Base-by-base conservation (phyloP, 441 rosid genomes). In the Mallotus japonicus region DNA sequence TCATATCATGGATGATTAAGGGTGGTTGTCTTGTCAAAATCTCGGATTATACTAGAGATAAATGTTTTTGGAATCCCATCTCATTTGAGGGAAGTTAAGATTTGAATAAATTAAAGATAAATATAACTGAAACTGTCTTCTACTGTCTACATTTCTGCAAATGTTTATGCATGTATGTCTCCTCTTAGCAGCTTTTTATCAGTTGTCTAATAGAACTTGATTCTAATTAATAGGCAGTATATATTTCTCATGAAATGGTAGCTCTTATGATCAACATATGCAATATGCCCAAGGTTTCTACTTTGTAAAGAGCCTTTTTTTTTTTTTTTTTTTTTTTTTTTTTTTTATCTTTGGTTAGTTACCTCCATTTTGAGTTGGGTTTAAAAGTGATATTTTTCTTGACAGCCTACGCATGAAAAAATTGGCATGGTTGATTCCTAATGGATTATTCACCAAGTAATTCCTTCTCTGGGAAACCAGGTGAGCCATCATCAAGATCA, bases 351-450 rank as follows among this genome's bases (percentile, higher is more conserved):
- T 53, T 67, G 71, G 46, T 59, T 24, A 16, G 63, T n/a, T 28
- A 59, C 42, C 42, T 50, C 40, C 9, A 32, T n/a, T 20, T 65
- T 72, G 14, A 28, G 28, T 22, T 56, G 50, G 51, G 62, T 56
- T 62, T 62, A 37, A 22, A 69, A 5, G 8, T 49, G 58, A 8
- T 74, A 67, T 34, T 71, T 68, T 68, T 73, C 74, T 22, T 62
- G 68, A 73, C 79, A 92, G 97, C 92, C 89, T 54, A 92, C 99
- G 17, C 97, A 90, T 50, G 94, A 91, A 85, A 89, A 85, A 73
- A 94, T 92, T 44, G 99, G 97, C 77, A 97, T 95, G 59, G 89
- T 95, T 24, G 99, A 95, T 81, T 83, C 93, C 65, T 97, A 92
- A 46, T 92, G 97, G 92, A 88, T 95, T 72, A 76, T 92, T 75